Conservation (phyloP, 768 basidiomycete genomes). For the Ramaria rubella region DNA sequence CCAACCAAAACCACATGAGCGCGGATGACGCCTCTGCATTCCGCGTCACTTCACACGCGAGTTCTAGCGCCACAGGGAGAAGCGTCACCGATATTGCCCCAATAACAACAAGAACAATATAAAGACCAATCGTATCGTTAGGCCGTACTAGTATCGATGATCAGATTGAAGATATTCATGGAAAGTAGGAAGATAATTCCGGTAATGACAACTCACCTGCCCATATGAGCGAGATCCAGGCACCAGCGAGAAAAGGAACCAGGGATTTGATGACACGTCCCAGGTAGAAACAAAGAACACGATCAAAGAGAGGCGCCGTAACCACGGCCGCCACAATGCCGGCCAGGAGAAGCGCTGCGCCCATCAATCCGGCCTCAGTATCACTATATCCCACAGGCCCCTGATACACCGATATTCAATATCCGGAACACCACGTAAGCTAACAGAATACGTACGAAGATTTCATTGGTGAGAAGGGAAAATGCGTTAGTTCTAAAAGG, state of each 20-base stretch:
- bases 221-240: slow-evolving; percentile 80
- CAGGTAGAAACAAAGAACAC: slow-evolving; percentile 71
- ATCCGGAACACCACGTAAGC: background rate
- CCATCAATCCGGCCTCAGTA: background rate
- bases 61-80: slow-evolving; percentile 70
- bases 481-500: slow-evolving; percentile 54
- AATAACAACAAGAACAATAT: slow-evolving; percentile 59
- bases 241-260: slow-evolving; percentile 51
- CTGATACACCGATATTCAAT: background rate
- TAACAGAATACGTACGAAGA: background rate
- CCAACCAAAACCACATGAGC: slow-evolving; percentile 68
- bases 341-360: slow-evolving; percentile 18
- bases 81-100: slow-evolving; percentile 61
- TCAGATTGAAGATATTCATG: slow-evolving; percentile 29
- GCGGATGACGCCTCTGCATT: slow-evolving; percentile 75
- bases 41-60: slow-evolving; percentile 72
- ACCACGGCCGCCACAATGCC: slow-evolving; percentile 64
- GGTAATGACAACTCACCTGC: slow-evolving; percentile 42
- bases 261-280: slow-evolving; percentile 53
- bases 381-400: background rate
- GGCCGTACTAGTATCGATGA: too few relatives aligned
- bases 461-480: slow-evolving; percentile 29
- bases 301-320: slow-evolving; percentile 72
- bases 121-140: slow-evolving; percentile 53
- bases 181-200: slow-evolving; percentile 1